A percentile compares a stretch with the other conserved stretches of the same genome.
Evolutionary conservation across 371 early-diverging fungal species (phyloP).

Genomic region (Quaeritorhiza haematococci): DNA sequence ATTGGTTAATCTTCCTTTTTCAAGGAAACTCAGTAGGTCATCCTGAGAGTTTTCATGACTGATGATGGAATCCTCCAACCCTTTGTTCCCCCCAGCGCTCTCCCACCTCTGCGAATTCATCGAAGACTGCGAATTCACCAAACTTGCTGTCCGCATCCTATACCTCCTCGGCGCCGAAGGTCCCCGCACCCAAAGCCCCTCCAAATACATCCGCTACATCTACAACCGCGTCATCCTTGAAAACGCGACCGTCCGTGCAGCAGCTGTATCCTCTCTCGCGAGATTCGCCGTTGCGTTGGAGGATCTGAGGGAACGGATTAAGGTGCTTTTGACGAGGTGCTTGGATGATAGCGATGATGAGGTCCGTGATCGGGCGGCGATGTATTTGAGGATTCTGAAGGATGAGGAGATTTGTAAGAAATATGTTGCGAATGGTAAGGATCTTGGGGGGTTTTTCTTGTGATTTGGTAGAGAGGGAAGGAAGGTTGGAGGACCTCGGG

Average conservation of each 20-base stretch:
- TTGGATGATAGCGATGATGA: conserved; percentile 96
- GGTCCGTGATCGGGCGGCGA: conserved; percentile 93
- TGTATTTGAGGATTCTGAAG: conserved; percentile 77
- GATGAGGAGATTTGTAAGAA: conserved; percentile 40
- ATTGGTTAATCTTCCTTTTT: background rate
- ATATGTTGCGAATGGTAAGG: conserved; percentile 40
- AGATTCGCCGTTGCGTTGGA: conserved; percentile 84
- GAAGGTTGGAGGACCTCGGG: too few relatives aligned
- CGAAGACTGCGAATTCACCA: conserved; percentile 97
- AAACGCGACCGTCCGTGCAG: conserved; percentile 94
- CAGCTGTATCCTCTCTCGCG: conserved; percentile 91
- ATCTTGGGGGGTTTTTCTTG: conserved; percentile 53
- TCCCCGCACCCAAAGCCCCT: conserved; percentile 83
- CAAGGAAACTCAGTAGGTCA: too few relatives aligned
- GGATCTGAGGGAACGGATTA: conserved; percentile 71
- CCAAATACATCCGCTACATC: conserved; percentile 94
- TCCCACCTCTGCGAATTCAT: conserved; percentile 97
- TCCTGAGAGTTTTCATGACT: too few relatives aligned
- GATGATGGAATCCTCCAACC: too few relatives aligned
- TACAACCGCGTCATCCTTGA: conserved; percentile 98
- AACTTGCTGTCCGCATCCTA: conserved; percentile 90
- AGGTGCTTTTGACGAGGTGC: conserved; percentile 82
- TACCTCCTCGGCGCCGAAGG: conserved; percentile 93
- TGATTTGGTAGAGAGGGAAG: too few relatives aligned
- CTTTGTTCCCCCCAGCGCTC: too few relatives aligned